Percentiles rank a stretch among this genome's conserved stretches.
These are phyloP conservation scores for Suaeda aralocaspica DNA, from an alignment of 148 eudicot species.

Conservation along the genomic window DNA sequence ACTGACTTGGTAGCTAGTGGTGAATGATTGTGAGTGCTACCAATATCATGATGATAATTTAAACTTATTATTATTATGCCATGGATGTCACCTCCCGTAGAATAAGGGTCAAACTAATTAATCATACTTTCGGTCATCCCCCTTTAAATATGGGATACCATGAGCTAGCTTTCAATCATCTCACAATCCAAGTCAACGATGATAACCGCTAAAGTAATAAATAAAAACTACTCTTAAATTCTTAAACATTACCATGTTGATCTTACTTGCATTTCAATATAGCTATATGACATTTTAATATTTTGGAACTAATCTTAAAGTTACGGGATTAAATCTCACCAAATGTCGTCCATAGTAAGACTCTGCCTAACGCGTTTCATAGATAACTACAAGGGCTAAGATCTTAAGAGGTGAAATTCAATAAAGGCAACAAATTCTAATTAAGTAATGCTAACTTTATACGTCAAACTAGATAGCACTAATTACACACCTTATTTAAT, in stretches of 20 bases:
- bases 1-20: slow-evolving; percentile 1
- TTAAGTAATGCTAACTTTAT: no score
- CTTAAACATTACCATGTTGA: not conserved
- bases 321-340: no score
- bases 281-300: no score
- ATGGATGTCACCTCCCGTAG: slow-evolving; percentile 18
- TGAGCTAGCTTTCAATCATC: not conserved
- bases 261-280: no score
- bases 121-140: slow-evolving; percentile 8
- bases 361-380: no score
- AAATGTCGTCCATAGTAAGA: no score
- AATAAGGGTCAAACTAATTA: slow-evolving; percentile 23
- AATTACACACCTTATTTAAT: no score
- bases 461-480: no score
- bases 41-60: not conserved
- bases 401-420: no score
- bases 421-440: no score
- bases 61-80: not conserved
- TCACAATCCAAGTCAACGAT: slow-evolving; percentile 9
- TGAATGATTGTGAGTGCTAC: slow-evolving; percentile 7
- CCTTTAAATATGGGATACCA: not conserved
- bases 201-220: not conserved
- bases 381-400: no score
- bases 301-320: no score
- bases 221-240: not conserved